These are phyloP conservation scores for Cutaneotrichosporon curvatum DNA, from an alignment of 1,284 basidiomycete species.

Conservation along the genomic window DNA sequence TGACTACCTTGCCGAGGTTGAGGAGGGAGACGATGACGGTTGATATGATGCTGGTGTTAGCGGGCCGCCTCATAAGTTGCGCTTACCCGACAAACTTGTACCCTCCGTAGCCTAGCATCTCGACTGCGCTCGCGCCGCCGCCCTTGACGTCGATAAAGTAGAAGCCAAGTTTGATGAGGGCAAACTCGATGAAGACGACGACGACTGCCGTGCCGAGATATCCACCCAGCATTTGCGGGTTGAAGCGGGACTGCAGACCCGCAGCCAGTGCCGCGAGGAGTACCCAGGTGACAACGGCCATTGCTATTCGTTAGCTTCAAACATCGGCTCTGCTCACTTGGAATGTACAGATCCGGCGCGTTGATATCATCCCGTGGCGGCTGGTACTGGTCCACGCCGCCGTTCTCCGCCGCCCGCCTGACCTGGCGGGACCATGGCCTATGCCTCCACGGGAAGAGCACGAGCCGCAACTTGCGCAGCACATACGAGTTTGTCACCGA, in stretches of 20 bases:
- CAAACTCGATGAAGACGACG: slow-evolving; percentile 77
- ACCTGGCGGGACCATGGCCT: slow-evolving; percentile 68
- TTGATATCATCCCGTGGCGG: slow-evolving; percentile 92
- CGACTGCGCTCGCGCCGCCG: slow-evolving; percentile 58
- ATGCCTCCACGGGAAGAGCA: slow-evolving; percentile 96
- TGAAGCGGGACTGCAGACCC: slow-evolving; percentile 74
- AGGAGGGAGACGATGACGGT: slow-evolving; percentile 41
- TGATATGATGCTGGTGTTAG: slow-evolving; percentile 38
- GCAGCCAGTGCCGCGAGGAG: slow-evolving; percentile 77
- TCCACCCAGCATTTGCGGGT: slow-evolving; percentile 82
- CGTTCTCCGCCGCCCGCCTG: slow-evolving; percentile 47
- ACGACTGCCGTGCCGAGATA: slow-evolving; percentile 74
- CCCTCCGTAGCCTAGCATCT: slow-evolving; percentile 67
- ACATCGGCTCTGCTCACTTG: slow-evolving; percentile 54
- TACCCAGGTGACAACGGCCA: slow-evolving; percentile 95
- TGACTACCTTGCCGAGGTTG: slow-evolving; percentile 57
- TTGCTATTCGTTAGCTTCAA: slow-evolving; percentile 53
- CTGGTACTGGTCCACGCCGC: slow-evolving; percentile 67
- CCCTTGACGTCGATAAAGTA: slow-evolving; percentile 80
- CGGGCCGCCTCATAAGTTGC: background rate
- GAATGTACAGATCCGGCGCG: slow-evolving; percentile 93
- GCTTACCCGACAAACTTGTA: slow-evolving; percentile 93
- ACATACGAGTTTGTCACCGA: slow-evolving; percentile 97
- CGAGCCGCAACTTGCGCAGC: slow-evolving; percentile 75
- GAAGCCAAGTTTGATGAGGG: slow-evolving; percentile 80